phyloP scores from a whole-genome alignment of 73 alveolate genomes.

The Paramecium caudatum region DNA sequence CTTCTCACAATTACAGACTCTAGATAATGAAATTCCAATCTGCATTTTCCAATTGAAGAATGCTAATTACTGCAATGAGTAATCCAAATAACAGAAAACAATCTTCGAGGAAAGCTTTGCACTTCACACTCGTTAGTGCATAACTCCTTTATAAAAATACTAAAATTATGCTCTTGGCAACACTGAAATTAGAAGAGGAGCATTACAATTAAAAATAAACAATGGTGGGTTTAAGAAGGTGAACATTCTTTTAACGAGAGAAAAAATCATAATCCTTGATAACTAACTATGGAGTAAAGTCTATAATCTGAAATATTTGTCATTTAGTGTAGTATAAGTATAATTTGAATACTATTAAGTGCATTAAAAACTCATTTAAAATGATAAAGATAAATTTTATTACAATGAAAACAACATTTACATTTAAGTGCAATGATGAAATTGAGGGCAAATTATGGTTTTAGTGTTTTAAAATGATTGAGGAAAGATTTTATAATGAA shows the following conservation, averaged over 20 bases:
- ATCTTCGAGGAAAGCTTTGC: constrained; percentile 22
- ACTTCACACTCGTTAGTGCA: background rate
- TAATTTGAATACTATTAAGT: background rate
- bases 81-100: background rate
- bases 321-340: background rate
- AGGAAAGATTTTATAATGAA: background rate
- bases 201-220: background rate
- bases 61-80: background rate
- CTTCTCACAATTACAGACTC: background rate
- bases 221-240: background rate
- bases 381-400: background rate
- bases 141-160: constrained; percentile 25
- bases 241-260: background rate
- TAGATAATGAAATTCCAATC: background rate
- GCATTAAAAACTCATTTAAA: background rate
- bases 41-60: background rate
- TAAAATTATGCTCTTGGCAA: constrained; percentile 14
- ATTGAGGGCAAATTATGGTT: constrained; percentile 26
- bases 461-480: constrained; percentile 44
- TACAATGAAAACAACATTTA: background rate
- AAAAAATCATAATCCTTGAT: background rate
- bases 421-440: background rate
- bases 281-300: background rate
- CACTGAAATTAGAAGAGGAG: background rate
- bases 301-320: background rate